Evolutionary conservation across 768 basidiomycete genomes (phyloP).

Genomic region (Arthromyces matolae): DNA sequence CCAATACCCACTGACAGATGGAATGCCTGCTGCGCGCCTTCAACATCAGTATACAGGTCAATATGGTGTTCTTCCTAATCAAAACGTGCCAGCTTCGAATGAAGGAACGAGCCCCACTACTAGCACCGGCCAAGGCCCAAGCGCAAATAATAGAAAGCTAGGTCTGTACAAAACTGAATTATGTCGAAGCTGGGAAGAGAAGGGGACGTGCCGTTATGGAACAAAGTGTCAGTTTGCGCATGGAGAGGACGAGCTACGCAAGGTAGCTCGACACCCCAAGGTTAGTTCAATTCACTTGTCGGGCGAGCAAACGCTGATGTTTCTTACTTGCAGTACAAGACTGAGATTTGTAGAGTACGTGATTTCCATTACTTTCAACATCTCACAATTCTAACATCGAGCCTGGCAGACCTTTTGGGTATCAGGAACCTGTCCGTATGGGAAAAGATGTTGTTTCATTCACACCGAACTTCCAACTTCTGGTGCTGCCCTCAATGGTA

Average conservation of each 20-base stretch:
- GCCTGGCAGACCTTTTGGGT: constrained; percentile 82
- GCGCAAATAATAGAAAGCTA: constrained; percentile 88
- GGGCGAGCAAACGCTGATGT: constrained; percentile 15
- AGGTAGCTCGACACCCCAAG: constrained; percentile 86
- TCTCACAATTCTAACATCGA: constrained; percentile 21
- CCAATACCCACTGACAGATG: constrained; percentile 45
- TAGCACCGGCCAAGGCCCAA: constrained; percentile 60
- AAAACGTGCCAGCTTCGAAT: constrained; percentile 26
- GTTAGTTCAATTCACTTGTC: constrained; percentile 35
- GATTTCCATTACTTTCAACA: background rate
- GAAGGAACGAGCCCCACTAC: constrained; percentile 43
- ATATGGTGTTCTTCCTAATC: constrained; percentile 37
- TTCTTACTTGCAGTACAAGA: constrained; percentile 66
- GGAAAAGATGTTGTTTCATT: constrained; percentile 91
- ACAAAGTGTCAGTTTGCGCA: constrained; percentile 92
- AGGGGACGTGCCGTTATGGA: constrained; percentile 81
- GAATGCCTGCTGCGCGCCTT: constrained; percentile 53
- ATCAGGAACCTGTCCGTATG: constrained; percentile 89
- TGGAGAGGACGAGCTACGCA: constrained; percentile 83
- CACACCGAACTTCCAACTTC: constrained; percentile 78
- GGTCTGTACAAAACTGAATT: constrained; percentile 89
- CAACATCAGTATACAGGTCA: constrained; percentile 61
- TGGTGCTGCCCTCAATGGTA: constrained; percentile 43
- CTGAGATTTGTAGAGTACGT: constrained; percentile 83
- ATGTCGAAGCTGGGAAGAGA: constrained; percentile 91